Conservation (phyloP, 352 stramenopile species). For the Pythium utonaiense region DNA sequence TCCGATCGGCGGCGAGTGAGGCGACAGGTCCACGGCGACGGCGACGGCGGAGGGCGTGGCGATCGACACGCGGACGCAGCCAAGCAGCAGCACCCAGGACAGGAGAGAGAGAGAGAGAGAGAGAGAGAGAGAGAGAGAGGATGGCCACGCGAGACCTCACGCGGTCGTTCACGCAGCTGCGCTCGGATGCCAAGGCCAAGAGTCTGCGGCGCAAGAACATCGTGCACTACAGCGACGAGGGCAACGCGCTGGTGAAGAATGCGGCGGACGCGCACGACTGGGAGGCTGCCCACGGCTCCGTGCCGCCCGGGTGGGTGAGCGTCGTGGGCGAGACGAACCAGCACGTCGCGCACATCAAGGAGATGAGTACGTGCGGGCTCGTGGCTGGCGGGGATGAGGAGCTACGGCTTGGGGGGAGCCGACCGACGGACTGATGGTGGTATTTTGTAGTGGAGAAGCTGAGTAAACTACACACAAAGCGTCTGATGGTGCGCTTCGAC, state of each 20-base stretch:
- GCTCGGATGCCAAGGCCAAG: constrained; percentile 77
- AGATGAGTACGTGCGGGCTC: constrained; percentile 75
- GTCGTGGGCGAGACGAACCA: constrained; percentile 78
- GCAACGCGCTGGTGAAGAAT: constrained; percentile 67
- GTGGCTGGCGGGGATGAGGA: background rate
- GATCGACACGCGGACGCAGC: background rate
- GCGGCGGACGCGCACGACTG: constrained; percentile 29
- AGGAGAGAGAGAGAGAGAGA: background rate
- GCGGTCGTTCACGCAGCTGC: constrained; percentile 64
- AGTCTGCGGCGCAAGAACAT: constrained; percentile 85
- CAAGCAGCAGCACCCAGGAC: background rate
- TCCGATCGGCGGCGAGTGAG: background rate
- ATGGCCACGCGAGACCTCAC: constrained; percentile 84
- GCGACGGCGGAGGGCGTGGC: background rate
- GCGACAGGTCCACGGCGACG: background rate
- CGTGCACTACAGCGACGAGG: constrained; percentile 60
- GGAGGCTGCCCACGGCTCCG: constrained; percentile 31
- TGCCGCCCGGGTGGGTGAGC: constrained; percentile 73
- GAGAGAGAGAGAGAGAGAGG: background rate
- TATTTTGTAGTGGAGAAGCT: constrained; percentile 71
- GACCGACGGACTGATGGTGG: background rate
- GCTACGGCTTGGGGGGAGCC: background rate
- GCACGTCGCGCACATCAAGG: constrained; percentile 76
- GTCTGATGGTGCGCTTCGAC: constrained; percentile 86
- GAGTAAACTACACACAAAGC: constrained; percentile 79